phyloP scores from a whole-genome alignment of 129 eudicot genomes.

The Escallonia herrerae region DNA sequence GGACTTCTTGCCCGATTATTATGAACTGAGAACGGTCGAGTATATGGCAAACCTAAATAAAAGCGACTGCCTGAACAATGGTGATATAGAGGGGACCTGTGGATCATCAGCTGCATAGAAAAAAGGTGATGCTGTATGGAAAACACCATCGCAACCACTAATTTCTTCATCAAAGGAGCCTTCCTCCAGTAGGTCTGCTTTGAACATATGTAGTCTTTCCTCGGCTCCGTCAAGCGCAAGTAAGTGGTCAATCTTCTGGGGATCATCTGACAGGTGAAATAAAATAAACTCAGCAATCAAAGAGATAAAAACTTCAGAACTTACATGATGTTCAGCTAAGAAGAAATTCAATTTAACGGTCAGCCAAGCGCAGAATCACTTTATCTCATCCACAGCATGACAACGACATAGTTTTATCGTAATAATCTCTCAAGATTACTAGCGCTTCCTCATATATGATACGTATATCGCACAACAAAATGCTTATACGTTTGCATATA shows the following conservation, averaged over 20 bases:
- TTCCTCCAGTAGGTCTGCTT: conserved; percentile 49
- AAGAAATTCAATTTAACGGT: neutral
- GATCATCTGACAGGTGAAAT: conserved; percentile 30
- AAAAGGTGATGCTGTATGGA: conserved; percentile 68
- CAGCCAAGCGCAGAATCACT: too few relatives aligned
- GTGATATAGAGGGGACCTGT: conserved; percentile 20
- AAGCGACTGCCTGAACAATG: neutral
- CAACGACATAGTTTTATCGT: too few relatives aligned
- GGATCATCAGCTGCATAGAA: conserved; percentile 30
- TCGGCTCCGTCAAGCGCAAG: conserved; percentile 65
- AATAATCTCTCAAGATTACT: too few relatives aligned
- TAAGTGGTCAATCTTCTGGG: conserved; percentile 48
- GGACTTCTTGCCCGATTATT: neutral
- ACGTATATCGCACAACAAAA: too few relatives aligned
- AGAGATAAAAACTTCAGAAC: neutral
- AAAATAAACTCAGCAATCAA: neutral
- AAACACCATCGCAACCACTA: conserved; percentile 58
- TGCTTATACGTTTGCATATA: too few relatives aligned
- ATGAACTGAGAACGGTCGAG: neutral
- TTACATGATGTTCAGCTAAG: neutral
- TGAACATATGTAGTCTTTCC: conserved; percentile 54
- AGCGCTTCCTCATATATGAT: too few relatives aligned
- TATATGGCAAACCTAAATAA: neutral
- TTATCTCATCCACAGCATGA: too few relatives aligned
- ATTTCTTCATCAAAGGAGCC: conserved; percentile 58